Conservation (phyloP, 2,329 filamentous ascomycete genomes). For the Colletotrichum musicola region DNA sequence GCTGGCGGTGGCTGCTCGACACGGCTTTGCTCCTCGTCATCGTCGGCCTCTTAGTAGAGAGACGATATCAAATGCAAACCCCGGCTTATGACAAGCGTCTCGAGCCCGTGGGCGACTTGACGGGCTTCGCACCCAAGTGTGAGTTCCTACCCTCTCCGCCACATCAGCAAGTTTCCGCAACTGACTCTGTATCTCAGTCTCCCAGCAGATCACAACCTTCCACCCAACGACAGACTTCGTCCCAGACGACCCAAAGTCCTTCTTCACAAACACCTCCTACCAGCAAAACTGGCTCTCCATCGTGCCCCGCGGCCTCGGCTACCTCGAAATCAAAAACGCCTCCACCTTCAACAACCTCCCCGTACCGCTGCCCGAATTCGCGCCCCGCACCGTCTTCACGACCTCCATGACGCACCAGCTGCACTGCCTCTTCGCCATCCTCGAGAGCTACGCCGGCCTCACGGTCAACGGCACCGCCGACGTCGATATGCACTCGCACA, state of each 20-base stretch:
- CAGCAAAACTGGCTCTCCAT: constrained; percentile 53
- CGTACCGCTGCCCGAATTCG: constrained; percentile 47
- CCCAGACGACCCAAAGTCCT: constrained; percentile 54
- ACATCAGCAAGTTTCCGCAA: not conserved
- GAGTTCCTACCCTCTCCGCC: constrained; percentile 25
- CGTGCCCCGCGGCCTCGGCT: constrained; percentile 57
- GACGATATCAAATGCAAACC: constrained; percentile 38
- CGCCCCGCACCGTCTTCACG: constrained; percentile 53
- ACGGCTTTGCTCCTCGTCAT: constrained; percentile 51
- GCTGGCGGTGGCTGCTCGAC: constrained; percentile 48
- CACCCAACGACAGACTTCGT: constrained; percentile 51
- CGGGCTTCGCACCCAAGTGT: constrained; percentile 55
- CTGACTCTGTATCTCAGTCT: constrained; percentile 44
- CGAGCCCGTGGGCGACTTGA: constrained; percentile 53
- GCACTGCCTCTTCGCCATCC: constrained; percentile 56
- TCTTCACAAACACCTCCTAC: constrained; percentile 51
- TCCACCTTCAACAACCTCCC: constrained; percentile 52
- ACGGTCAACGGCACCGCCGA: constrained; percentile 33
- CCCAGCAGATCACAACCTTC: constrained; percentile 55
- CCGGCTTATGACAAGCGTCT: constrained; percentile 42
- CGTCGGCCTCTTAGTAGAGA: constrained; percentile 51
- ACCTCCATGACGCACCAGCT: constrained; percentile 59
- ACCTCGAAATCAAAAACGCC: constrained; percentile 52
- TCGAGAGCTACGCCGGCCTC: constrained; percentile 47
- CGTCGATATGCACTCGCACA: constrained; percentile 39